These are phyloP conservation scores for Naganishia vishniacii DNA, from an alignment of 768 basidiomycete genomes.

Conservation along the genomic window DNA sequence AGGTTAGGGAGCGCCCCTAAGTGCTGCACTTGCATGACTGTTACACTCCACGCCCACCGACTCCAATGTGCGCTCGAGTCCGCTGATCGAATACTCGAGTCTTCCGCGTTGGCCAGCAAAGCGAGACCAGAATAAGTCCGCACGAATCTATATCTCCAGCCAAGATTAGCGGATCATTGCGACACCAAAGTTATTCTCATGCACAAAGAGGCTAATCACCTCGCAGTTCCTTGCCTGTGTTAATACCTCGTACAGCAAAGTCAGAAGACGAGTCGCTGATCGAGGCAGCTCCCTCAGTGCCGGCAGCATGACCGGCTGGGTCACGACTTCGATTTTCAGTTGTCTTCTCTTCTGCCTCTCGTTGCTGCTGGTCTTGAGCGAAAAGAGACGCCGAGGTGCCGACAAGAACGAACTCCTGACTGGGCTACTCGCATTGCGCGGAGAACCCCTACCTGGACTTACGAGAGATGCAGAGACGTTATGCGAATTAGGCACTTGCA, in stretches of 20 bases:
- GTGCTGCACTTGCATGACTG: slow-evolving; percentile 19
- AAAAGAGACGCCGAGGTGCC: background rate
- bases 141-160: background rate
- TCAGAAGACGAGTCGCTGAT: slow-evolving; percentile 17
- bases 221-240: slow-evolving; percentile 26
- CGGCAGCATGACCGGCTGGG: slow-evolving; percentile 12
- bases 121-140: slow-evolving; percentile 18
- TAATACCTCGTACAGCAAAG: slow-evolving; percentile 22
- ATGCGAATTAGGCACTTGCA: too few species aligned
- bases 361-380: background rate
- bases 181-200: background rate
- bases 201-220: too few species aligned
- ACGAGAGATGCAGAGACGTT: too few species aligned
- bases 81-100: slow-evolving; percentile 1
- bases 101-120: background rate
- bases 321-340: slow-evolving; percentile 22
- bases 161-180: background rate
- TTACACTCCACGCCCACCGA: slow-evolving; percentile 30
- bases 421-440: too few species aligned
- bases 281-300: background rate
- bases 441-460: too few species aligned
- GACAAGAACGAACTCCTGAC: background rate
- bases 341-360: slow-evolving; percentile 21
- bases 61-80: slow-evolving; percentile 22
- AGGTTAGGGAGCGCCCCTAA: too few species aligned